Base-by-base conservation (phyloP, 2,329 filamentous ascomycete species). In the Hymenoscyphus linearis region DNA sequence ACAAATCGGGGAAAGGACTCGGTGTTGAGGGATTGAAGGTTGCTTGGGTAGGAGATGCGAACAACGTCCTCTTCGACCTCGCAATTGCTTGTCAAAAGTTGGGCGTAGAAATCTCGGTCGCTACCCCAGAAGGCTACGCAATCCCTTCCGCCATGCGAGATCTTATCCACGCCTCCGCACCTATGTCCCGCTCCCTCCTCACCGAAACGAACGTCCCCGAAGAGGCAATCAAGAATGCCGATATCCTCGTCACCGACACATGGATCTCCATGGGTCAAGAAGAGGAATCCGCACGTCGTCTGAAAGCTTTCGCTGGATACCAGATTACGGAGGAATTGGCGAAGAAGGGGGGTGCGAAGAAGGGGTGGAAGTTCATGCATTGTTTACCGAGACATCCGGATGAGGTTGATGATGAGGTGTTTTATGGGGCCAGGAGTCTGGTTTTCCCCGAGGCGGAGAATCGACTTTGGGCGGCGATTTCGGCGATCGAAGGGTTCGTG, bases 231-330 rank as follows among this genome's bases (percentile, higher is more conserved):
- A 90, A 90, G 78, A 79, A 87, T 66, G 93, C 95, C 2, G 89
- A 99, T 73, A 83, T 98, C 58, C 80, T 99, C 61, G 92, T 98
- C 25, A 99, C 95, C 0, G 95, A 99, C 72, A 99, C 95, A 0
- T 99, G 95, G 95, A 85, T 99, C 35, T 96, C 91, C 1, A 99
- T 99, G 95, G 95, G 95, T 54, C 93, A 98, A 76, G 95, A 99
- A 76, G 85, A 85, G 60, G 95, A 99, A 76, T 81, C 86, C 44
- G 81, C 86, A 67, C 88, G 89, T 79, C 82, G 91, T 57, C 74
- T 97, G 63, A 84, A 87, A 72, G 91, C 86, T 2, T 99, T 99
- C 74, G 82, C 83, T 34, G 93, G 93, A 14, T 99, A 93, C 77
- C 93, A 97, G 74, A 89, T 99, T 71, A 97, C 93, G 2, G 84